These are phyloP conservation scores for Lentithecium fluviatile DNA, from an alignment of 495 filamentous ascomycete species.

Conservation along the genomic window DNA sequence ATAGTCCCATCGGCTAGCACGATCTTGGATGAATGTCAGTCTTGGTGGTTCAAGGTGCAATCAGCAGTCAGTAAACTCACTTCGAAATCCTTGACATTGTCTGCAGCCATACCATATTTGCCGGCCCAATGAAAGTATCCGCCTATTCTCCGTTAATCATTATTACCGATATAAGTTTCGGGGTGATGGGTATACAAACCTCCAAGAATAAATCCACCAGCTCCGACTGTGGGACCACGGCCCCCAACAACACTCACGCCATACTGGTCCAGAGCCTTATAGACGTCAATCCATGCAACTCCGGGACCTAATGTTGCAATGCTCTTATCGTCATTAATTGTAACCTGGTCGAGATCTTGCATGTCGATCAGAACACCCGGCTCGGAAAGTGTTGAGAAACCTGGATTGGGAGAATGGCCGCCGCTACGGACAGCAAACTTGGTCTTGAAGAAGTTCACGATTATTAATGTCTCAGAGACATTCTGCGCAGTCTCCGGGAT, in stretches of 20 bases:
- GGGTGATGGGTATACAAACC: neutral
- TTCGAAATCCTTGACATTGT: constrained; percentile 24
- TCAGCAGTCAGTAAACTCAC: neutral
- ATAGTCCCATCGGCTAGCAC: constrained; percentile 18
- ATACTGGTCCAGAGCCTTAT: constrained; percentile 13
- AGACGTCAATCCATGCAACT: constrained; percentile 10
- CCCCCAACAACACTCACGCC: constrained; percentile 10
- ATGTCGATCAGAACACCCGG: constrained; percentile 51
- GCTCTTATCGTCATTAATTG: neutral
- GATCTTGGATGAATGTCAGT: neutral
- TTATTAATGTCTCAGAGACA: constrained; percentile 32
- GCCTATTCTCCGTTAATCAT: constrained; percentile 1
- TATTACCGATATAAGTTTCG: neutral
- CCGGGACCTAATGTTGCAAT: constrained; percentile 7
- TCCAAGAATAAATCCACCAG: constrained; percentile 14
- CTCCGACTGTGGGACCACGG: constrained; percentile 5
- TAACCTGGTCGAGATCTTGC: constrained; percentile 19
- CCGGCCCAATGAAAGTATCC: constrained; percentile 19
- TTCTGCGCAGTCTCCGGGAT: constrained; percentile 1
- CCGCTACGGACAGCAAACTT: constrained; percentile 52
- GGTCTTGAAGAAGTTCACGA: constrained; percentile 32
- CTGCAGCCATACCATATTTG: constrained; percentile 12
- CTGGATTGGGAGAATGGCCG: constrained; percentile 49
- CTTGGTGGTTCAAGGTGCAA: neutral
- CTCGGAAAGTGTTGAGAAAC: constrained; percentile 43